phyloP scores from a whole-genome alignment of 2,329 filamentous ascomycete species.

The Arthrinium phaeospermum region DNA sequence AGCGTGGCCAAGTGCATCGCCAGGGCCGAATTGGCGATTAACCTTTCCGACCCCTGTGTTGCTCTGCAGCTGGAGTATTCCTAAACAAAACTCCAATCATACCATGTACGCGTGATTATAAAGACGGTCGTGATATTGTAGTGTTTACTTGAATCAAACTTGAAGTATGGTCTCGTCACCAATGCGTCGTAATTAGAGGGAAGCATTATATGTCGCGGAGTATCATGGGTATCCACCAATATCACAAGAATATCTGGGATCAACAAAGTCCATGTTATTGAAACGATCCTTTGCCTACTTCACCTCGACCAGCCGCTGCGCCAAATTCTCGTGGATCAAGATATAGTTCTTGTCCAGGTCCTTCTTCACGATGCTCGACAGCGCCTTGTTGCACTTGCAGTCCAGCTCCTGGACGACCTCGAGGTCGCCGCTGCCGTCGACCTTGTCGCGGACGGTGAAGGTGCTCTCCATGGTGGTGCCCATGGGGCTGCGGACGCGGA shows the following conservation, averaged over 20 bases:
- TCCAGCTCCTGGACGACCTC: slow-evolving; percentile 1
- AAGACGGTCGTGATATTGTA: too few species aligned
- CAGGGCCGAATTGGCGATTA: too few species aligned
- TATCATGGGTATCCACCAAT: too few species aligned
- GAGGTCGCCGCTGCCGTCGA: neutral
- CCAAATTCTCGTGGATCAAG: neutral
- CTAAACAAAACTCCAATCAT: neutral
- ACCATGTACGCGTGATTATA: too few species aligned
- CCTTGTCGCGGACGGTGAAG: neutral
- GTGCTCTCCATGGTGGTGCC: slow-evolving; percentile 6
- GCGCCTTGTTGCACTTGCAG: slow-evolving; percentile 14
- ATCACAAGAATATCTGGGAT: too few species aligned
- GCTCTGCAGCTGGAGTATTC: neutral
- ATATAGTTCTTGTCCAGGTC: slow-evolving; percentile 15
- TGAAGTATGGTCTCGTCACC: too few species aligned
- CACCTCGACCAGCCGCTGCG: slow-evolving; percentile 25
- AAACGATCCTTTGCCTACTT: neutral
- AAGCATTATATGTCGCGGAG: too few species aligned
- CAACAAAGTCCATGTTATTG: neutral
- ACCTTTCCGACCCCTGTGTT: too few species aligned
- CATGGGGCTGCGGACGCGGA: slow-evolving; percentile 16
- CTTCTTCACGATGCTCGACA: slow-evolving; percentile 1
- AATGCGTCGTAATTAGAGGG: too few species aligned
- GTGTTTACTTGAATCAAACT: too few species aligned
- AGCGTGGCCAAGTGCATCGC: too few species aligned